A percentile compares a stretch with the other conserved stretches of the same genome.
phyloP scores from a whole-genome alignment of 177 flowering plant genomes.

The Vitis hybrid region DNA sequence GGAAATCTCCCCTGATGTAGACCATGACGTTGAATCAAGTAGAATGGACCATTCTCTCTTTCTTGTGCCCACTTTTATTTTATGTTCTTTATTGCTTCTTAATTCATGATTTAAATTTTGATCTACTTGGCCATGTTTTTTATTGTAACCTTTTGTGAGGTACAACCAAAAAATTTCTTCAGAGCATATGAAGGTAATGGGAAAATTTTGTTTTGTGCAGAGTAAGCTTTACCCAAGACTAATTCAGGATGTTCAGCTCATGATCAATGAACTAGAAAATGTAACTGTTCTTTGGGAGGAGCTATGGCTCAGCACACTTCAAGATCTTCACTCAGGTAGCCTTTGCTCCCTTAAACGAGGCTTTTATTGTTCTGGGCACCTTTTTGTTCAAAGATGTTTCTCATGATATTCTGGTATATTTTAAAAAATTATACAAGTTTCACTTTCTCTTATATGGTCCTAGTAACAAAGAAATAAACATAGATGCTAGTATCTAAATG shows the following conservation, averaged over 20 bases:
- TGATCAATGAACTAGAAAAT: constrained; percentile 84
- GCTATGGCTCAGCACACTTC: constrained; percentile 95
- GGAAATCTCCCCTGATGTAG: too few relatives aligned
- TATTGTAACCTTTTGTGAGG: too few relatives aligned
- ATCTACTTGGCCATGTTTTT: too few relatives aligned
- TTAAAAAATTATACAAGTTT: too few relatives aligned
- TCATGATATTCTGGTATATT: neutral
- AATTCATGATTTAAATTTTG: too few relatives aligned
- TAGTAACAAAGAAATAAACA: neutral
- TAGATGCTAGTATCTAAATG: neutral
- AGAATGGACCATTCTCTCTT: too few relatives aligned
- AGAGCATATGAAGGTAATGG: neutral
- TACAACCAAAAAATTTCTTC: too few relatives aligned
- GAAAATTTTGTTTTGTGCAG: constrained; percentile 48
- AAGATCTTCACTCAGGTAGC: constrained; percentile 91
- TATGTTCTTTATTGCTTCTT: too few relatives aligned
- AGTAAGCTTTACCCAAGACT: constrained; percentile 75
- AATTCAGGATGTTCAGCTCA: constrained; percentile 85
- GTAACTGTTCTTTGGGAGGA: constrained; percentile 99
- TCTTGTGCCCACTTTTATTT: too few relatives aligned
- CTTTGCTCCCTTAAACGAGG: constrained; percentile 5
- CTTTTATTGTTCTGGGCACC: neutral
- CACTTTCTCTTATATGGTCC: too few relatives aligned
- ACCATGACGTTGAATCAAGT: too few relatives aligned
- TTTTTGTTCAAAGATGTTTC: neutral